A percentile compares a stretch with the other conserved stretches of the same genome.
These are phyloP conservation scores for Xanthoceras sorbifolium DNA, from an alignment of 345 rosid species.

Conservation along the genomic window DNA sequence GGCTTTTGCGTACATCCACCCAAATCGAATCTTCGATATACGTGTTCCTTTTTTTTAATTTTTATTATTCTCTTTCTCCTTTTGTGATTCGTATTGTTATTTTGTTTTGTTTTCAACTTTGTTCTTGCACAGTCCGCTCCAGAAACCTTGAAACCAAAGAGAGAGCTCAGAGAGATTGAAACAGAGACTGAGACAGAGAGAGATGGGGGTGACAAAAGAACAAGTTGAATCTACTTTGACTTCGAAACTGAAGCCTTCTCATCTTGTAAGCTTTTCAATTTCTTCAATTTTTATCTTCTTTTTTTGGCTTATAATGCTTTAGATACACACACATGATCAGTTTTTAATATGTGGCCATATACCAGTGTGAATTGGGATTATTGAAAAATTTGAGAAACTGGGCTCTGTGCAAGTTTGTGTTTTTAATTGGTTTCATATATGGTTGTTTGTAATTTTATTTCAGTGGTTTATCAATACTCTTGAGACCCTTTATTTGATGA, in stretches of 20 bases:
- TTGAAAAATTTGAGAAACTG: background rate
- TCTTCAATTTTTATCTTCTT: background rate
- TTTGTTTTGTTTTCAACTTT: background rate
- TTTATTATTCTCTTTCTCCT: no score
- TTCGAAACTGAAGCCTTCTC: conserved; percentile 67
- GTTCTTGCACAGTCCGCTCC: background rate
- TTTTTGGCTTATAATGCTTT: background rate
- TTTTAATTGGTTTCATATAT: background rate
- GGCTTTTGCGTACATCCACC: conserved; percentile 15
- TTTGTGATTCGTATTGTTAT: no score
- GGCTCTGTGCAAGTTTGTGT: background rate
- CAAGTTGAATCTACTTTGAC: conserved; percentile 70
- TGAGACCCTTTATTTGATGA: background rate
- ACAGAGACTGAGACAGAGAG: conserved; percentile 31
- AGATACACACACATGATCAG: background rate
- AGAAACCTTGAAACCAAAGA: background rate
- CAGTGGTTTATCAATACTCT: background rate
- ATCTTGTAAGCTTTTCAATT: conserved; percentile 48
- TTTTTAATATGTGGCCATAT: background rate
- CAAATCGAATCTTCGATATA: conserved; percentile 14
- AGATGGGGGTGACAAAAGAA: conserved; percentile 82
- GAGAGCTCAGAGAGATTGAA: background rate
- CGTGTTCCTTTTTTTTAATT: no score
- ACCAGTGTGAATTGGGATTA: background rate
- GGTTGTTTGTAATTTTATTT: background rate